Base-by-base conservation (phyloP, 805 yeast genomes). In the Starmerella apicola region DNA sequence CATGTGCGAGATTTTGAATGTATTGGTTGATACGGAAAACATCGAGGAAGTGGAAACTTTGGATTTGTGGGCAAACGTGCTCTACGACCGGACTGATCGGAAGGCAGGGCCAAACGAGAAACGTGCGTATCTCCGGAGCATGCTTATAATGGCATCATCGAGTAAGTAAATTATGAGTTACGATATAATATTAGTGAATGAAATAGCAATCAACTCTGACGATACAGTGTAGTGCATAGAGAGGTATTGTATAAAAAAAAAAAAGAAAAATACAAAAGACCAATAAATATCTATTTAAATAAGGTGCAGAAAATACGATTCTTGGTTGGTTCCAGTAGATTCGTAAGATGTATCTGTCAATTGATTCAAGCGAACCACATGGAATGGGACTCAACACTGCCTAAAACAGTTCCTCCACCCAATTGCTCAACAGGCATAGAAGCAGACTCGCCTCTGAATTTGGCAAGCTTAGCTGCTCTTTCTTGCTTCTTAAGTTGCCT, bases 331-430 rank as follows among this genome's bases (percentile, higher is more conserved):
- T n/a, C n/a, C n/a, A n/a, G n/a, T n/a, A n/a, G n/a, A n/a, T n/a
- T n/a, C n/a, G n/a, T n/a, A n/a, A n/a, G n/a, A n/a, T n/a, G n/a
- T n/a, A n/a, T n/a, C n/a, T n/a, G n/a, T 24, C 27, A 24, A 9
- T 24, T 9, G 13, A 24, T 24, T 13, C 13, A 24, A 24, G 15
- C n/a, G n/a, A 29, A 23, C 48, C 48, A 50, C 46, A 50, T 50
- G 4, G 43, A 22, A 36, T 52, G 55, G 3, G 53, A 49, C 32
- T 36, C 39, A 3, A 52, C 47, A 9, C 52, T 53, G 3, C 55
- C 55, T 1, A 52, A 38, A 1, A 53, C 49, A 4, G 54, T 51
- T 23, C 55, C 55, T 2, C 41, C 40, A 5, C 42, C 37, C 13
- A 28, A 21, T 29, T 36, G 32, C 19, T 37, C 17, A 18, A 24